These are phyloP conservation scores for Plasmodium sp. DNA, from an alignment of 169 alveolate genomes.

Conservation along the genomic window DNA sequence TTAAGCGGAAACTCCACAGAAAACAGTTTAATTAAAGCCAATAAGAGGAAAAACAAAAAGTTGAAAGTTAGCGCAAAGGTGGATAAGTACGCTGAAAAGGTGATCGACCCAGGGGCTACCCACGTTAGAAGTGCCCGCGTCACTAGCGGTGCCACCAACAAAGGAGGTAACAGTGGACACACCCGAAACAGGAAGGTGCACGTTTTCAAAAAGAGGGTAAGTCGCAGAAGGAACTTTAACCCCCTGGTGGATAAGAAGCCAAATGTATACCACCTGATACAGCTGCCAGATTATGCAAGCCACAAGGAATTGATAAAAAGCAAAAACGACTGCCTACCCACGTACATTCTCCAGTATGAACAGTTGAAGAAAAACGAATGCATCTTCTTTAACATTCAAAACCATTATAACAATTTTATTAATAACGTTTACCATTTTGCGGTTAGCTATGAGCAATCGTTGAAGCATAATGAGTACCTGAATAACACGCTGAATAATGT, in stretches of 20 bases:
- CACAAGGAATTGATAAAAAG: conserved; percentile 43
- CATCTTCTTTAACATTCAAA: conserved; percentile 49
- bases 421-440: conserved; percentile 63
- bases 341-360: conserved; percentile 56
- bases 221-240: conserved; percentile 8
- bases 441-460: conserved; percentile 51
- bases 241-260: neutral
- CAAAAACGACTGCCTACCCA: conserved; percentile 37
- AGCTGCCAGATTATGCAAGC: conserved; percentile 57
- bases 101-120: neutral
- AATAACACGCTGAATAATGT: conserved; percentile 29
- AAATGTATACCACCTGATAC: conserved; percentile 22
- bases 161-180: neutral
- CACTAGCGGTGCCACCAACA: neutral
- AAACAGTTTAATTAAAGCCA: neutral
- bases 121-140: neutral
- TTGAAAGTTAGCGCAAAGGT: conserved; percentile 22
- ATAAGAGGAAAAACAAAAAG: conserved; percentile 15
- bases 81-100: neutral
- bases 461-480: conserved; percentile 42
- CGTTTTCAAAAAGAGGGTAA: conserved; percentile 22
- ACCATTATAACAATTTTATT: conserved; percentile 50
- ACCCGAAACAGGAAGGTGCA: neutral
- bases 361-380: conserved; percentile 63
- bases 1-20: conserved; percentile 14